Evolutionary conservation across 306 rosid species (phyloP).

Genomic region (Lathyrus sativus): DNA sequence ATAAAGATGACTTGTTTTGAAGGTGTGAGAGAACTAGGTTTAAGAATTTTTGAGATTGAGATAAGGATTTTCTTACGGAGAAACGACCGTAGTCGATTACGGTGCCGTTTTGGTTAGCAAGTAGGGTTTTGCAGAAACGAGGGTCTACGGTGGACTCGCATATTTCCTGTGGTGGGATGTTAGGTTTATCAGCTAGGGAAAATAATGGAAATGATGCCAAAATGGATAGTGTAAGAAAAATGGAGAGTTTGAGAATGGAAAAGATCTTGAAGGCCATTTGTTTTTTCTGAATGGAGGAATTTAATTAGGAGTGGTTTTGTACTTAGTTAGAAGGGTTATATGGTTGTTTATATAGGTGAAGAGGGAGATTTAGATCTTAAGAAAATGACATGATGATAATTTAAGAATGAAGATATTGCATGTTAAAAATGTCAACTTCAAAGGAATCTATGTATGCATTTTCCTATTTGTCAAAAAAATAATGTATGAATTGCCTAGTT

Average conservation of each 20-base stretch:
- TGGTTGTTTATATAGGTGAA: not conserved
- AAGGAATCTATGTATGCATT: not conserved
- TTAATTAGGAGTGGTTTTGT: not conserved
- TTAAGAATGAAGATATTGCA: not conserved
- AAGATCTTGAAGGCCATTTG: constrained; percentile 47
- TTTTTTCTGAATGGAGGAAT: not conserved
- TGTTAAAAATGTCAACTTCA: constrained; percentile 12
- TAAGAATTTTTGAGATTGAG: constrained; percentile 60
- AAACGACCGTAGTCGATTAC: constrained; percentile 57
- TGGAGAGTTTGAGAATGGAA: constrained; percentile 5
- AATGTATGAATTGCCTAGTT: not conserved
- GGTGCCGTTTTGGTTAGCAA: constrained; percentile 50
- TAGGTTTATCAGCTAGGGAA: constrained; percentile 6
- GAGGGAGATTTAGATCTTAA: not conserved
- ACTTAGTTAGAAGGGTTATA: not conserved
- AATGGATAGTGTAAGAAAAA: constrained; percentile 23
- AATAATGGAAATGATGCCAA: constrained; percentile 2
- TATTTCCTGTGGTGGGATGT: constrained; percentile 42
- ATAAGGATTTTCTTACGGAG: constrained; percentile 56
- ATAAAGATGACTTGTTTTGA: constrained; percentile 36
- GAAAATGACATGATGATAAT: not conserved
- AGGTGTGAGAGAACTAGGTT: constrained; percentile 47
- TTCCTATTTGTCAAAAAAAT: not conserved
- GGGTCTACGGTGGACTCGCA: constrained; percentile 63
- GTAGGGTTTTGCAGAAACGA: constrained; percentile 53